These are phyloP conservation scores for Hypoxylon sp. DNA, from an alignment of 2,329 filamentous ascomycete genomes.

Conservation along the genomic window DNA sequence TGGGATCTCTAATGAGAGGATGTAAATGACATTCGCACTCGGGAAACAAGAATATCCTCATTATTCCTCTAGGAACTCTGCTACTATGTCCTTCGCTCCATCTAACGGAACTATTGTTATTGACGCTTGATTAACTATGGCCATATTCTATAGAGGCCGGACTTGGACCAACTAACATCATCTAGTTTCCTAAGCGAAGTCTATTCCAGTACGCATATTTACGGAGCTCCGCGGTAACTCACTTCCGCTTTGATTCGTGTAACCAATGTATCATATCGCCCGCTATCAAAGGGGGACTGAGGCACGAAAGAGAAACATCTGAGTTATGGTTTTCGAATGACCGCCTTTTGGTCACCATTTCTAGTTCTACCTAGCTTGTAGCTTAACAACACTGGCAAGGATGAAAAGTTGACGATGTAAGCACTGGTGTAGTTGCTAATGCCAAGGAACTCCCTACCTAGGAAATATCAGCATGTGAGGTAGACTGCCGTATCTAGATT, in stretches of 20 bases:
- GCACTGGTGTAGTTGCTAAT: neutral
- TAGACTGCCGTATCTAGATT: neutral
- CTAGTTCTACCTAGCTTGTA: neutral
- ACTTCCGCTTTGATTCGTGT: neutral
- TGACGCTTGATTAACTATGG: neutral
- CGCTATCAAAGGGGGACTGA: neutral
- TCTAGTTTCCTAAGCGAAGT: neutral
- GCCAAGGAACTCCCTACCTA: neutral
- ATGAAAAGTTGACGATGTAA: neutral
- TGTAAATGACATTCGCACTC: neutral
- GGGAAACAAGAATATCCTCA: neutral
- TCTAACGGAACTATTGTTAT: neutral
- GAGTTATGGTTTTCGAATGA: neutral
- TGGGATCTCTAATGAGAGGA: neutral
- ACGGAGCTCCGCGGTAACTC: neutral
- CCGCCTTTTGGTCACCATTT: neutral
- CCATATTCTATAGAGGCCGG: neutral
- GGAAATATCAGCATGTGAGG: neutral
- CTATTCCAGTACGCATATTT: neutral
- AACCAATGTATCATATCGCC: neutral
- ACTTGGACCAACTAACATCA: neutral
- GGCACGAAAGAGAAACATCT: neutral
- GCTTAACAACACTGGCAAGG: neutral
- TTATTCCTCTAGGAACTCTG: neutral
- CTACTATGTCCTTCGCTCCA: neutral